Percentiles rank a stretch among this genome's conserved stretches.
Conservation (phyloP, 805 yeast genomes). For the Saccharomycopsis sp. region DNA sequence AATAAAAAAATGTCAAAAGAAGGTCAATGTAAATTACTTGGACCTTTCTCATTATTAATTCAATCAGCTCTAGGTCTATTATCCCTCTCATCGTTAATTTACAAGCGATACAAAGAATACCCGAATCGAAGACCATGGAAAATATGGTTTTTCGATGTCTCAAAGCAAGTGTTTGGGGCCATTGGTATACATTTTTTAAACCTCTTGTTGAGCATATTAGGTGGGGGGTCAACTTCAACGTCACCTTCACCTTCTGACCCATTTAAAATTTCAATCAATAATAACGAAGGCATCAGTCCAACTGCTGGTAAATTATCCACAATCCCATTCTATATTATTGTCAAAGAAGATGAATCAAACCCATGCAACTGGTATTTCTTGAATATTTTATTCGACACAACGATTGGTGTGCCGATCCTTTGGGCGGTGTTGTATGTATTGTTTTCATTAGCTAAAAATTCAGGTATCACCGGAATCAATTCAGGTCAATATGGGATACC, state of each 20-base stretch:
- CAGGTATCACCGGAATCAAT: slow-evolving; percentile 38
- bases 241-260: too few species aligned
- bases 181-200: slow-evolving; percentile 77
- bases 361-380: slow-evolving; percentile 96
- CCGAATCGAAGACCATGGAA: slow-evolving; percentile 80
- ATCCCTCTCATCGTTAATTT: slow-evolving; percentile 64
- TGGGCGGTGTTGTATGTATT: slow-evolving; percentile 50
- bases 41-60: slow-evolving; percentile 78
- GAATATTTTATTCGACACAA: slow-evolving; percentile 83
- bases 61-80: slow-evolving; percentile 72
- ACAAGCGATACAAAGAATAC: slow-evolving; percentile 70
- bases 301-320: slow-evolving; percentile 23
- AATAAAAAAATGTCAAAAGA: slow-evolving; percentile 17
- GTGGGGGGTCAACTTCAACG: slow-evolving; percentile 26
- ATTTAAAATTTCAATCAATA: too few species aligned
- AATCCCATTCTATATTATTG: slow-evolving; percentile 15
- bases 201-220: slow-evolving; percentile 59
- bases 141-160: slow-evolving; percentile 85
- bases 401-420: slow-evolving; percentile 82
- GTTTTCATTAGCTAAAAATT: slow-evolving; percentile 38
- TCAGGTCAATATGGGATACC: slow-evolving; percentile 45
- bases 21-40: slow-evolving; percentile 58
- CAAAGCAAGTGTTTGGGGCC: slow-evolving; percentile 86
- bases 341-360: slow-evolving; percentile 40
- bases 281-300: neutral